A percentile compares a stretch with the other conserved stretches of the same genome.
Evolutionary conservation across 2,329 filamentous ascomycete species (phyloP).

Genomic region (Hypoxylon sp.): DNA sequence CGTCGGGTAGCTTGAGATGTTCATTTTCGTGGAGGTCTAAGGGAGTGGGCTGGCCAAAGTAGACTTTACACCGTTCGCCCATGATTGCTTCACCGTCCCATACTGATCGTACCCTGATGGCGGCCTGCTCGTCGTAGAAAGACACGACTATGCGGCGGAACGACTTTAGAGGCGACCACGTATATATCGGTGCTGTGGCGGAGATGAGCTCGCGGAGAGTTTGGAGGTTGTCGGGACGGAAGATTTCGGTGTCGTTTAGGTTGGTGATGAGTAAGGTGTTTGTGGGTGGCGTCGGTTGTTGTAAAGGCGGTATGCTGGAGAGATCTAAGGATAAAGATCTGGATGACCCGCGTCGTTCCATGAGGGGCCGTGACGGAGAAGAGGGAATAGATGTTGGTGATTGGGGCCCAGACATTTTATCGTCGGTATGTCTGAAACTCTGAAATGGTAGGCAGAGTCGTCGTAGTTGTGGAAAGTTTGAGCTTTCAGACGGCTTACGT

Average conservation of each 20-base stretch:
- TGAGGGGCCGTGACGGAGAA: slow-evolving; percentile 52
- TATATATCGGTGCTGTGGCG: slow-evolving; percentile 78
- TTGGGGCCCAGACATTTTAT: slow-evolving; percentile 49
- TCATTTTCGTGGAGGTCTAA: slow-evolving; percentile 65
- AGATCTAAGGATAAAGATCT: slow-evolving; percentile 78
- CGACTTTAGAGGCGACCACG: slow-evolving; percentile 84
- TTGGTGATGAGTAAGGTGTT: slow-evolving; percentile 91
- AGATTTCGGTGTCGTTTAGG: slow-evolving; percentile 79
- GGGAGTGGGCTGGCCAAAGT: slow-evolving; percentile 75
- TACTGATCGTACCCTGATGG: slow-evolving; percentile 77
- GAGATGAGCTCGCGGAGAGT: slow-evolving; percentile 80
- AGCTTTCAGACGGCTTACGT: slow-evolving; percentile 15
- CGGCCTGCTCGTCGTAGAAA: slow-evolving; percentile 79
- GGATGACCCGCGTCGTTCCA: slow-evolving; percentile 60
- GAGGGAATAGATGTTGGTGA: slow-evolving; percentile 50
- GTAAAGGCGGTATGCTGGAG: slow-evolving; percentile 77
- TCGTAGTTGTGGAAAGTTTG: not conserved
- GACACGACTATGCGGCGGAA: slow-evolving; percentile 86
- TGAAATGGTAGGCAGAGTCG: slow-evolving; percentile 1
- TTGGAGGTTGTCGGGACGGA: slow-evolving; percentile 80
- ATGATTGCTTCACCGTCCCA: slow-evolving; percentile 83
- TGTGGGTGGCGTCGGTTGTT: slow-evolving; percentile 79
- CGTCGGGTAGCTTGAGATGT: slow-evolving; percentile 76
- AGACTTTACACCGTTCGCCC: slow-evolving; percentile 77
- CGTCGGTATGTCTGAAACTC: slow-evolving; percentile 17